Base-by-base conservation (phyloP, 2,329 filamentous ascomycete genomes). In the Ophidiomyces ophidiicola region DNA sequence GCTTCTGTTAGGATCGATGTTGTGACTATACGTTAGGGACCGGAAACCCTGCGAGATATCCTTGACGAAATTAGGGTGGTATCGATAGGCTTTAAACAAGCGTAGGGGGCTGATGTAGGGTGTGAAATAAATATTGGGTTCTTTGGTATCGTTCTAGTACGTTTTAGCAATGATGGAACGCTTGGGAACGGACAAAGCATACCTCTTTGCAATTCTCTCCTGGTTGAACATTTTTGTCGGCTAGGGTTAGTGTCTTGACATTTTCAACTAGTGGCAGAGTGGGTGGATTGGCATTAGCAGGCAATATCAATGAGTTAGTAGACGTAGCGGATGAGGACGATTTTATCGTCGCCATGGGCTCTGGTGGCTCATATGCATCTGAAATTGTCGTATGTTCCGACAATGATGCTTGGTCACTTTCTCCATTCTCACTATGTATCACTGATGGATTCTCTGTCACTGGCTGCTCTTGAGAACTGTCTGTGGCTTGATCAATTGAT, bases 21-120 rank as follows among this genome's bases (percentile, higher is more conserved):
- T 80, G 61, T 93, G 83, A 64, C 84, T 94, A 64, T 88, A 96
- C 30, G 87, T 96, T 66, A 92, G 70, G 47, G 90, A 96, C 55
- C 81, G 79, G 55, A 86, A 80, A 30, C 88, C 88, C 46, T 79
- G 80, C 41, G 74, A 58, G 42, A 94, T 77, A 41, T 74, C 67
- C 35, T 80, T 60, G 48, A 69, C 66, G 62, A 78, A 96, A 36
- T 74, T 68, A 21, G 84, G 83, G 56, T 96, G 87, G 57, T 88
- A 94, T 50, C 88, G 84, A 62, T 83, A 98, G 25, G 83, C 80
- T 58, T 78, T 84, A 60, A 96, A 94, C 50, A 74, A 73, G 49
- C 74, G 76, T 44, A 98, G 68, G 21, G 86, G 82, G 54, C 85
- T 93, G 54, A 82, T 71, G 61, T 98, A 98, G 2, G 85, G 78